phyloP scores from a whole-genome alignment of 495 filamentous ascomycete species.

The Rhizodiscina lignyota region DNA sequence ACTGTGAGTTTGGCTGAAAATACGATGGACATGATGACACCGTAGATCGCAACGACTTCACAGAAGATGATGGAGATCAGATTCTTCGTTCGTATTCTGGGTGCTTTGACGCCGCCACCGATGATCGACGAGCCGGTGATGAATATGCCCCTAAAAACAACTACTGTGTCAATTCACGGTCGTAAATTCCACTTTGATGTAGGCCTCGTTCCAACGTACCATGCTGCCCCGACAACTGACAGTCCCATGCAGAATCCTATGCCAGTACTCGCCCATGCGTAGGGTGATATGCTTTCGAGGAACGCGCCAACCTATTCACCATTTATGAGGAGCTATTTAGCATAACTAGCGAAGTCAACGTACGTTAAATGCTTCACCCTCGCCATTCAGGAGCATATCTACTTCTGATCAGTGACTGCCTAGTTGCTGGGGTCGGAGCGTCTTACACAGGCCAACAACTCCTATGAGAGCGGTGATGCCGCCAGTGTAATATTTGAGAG shows the following conservation, averaged over 20 bases:
- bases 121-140: constrained; percentile 97
- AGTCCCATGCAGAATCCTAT: constrained; percentile 90
- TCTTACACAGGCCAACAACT: constrained; percentile 80
- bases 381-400: constrained; percentile 97
- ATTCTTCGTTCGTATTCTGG: constrained; percentile 96
- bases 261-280: constrained; percentile 79
- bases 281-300: constrained; percentile 84
- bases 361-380: constrained; percentile 95
- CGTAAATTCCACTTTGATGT: too few species aligned
- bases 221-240: constrained; percentile 92
- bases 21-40: constrained; percentile 98
- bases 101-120: constrained; percentile 88
- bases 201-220: too few species aligned
- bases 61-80: constrained; percentile 99
- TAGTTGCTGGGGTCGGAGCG: constrained; percentile 10
- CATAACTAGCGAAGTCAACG: constrained; percentile 10
- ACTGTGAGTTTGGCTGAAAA: constrained; percentile 72
- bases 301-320: constrained; percentile 67
- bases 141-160: constrained; percentile 77
- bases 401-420: constrained; percentile 20
- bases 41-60: constrained; percentile 99
- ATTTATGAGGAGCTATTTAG: constrained; percentile 13
- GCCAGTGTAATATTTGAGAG: constrained; percentile 46
- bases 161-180: too few species aligned
- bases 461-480: constrained; percentile 51